Evolutionary conservation across 257 asterid species (phyloP).

Genomic region (Rauvolfia tetraphylla): DNA sequence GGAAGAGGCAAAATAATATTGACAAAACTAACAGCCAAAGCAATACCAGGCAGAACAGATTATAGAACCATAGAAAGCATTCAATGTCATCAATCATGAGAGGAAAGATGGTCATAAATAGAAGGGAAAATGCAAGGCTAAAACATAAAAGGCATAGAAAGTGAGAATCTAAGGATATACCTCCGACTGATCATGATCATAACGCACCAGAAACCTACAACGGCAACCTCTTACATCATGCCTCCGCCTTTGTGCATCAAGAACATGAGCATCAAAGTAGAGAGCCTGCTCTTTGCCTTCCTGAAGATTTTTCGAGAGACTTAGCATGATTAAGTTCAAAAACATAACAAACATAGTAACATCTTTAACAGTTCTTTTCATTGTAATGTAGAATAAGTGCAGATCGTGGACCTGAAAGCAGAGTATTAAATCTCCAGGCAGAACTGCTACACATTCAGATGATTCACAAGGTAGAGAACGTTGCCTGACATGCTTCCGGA

Average conservation of each 20-base stretch:
- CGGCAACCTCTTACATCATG: constrained; percentile 98
- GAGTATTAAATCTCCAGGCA: constrained; percentile 73
- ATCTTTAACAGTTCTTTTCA: background rate
- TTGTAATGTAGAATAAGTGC: background rate
- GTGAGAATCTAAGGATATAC: constrained; percentile 28
- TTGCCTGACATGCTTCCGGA: constrained; percentile 76
- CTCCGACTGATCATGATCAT: constrained; percentile 96
- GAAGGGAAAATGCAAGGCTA: background rate
- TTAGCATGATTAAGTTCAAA: constrained; percentile 1
- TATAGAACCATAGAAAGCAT: background rate
- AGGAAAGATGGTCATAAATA: background rate
- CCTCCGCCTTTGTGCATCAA: constrained; percentile 94
- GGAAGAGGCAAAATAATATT: background rate
- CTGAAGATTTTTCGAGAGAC: constrained; percentile 35
- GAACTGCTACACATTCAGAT: constrained; percentile 89
- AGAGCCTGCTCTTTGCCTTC: constrained; percentile 99
- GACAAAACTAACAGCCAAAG: background rate
- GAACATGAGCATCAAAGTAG: constrained; percentile 94
- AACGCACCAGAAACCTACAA: constrained; percentile 92
- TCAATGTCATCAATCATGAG: background rate
- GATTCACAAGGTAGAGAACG: constrained; percentile 97
- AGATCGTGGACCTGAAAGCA: constrained; percentile 81
- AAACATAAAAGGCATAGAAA: background rate
- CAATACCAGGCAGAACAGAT: background rate
- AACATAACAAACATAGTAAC: background rate